phyloP scores from a whole-genome alignment of 2,329 filamentous ascomycete genomes.

The Hypoxylon sp. region DNA sequence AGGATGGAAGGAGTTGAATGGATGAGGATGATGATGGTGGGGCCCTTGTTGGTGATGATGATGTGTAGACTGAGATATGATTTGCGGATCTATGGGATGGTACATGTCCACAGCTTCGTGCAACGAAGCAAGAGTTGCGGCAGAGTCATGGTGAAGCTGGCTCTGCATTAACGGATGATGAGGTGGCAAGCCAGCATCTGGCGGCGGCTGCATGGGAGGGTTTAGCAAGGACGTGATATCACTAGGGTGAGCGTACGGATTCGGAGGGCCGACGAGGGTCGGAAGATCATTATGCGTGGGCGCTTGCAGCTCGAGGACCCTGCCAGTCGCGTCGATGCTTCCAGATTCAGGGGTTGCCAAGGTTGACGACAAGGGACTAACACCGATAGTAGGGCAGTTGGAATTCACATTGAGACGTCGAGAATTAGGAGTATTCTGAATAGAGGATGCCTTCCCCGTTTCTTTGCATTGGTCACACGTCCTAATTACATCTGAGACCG shows the following conservation, averaged over 20 bases:
- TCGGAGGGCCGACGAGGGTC: conserved; percentile 52
- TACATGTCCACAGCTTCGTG: conserved; percentile 58
- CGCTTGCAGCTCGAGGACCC: conserved; percentile 47
- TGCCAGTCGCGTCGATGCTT: conserved; percentile 45
- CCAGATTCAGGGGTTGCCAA: conserved; percentile 34
- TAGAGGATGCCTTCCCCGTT: conserved; percentile 69
- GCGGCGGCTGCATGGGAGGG: conserved; percentile 47
- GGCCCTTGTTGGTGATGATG: conserved; percentile 51
- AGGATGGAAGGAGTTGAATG: conserved; percentile 57
- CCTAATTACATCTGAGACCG: conserved; percentile 92
- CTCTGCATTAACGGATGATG: conserved; percentile 57
- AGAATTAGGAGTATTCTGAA: conserved; percentile 40
- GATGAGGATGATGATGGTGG: conserved; percentile 49
- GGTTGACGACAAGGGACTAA: conserved; percentile 37
- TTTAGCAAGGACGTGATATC: conserved; percentile 65
- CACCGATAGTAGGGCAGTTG: conserved; percentile 15
- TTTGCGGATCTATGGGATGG: conserved; percentile 73
- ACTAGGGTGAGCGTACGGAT: conserved; percentile 64
- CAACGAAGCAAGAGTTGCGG: conserved; percentile 49
- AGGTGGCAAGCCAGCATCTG: conserved; percentile 51
- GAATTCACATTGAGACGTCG: conserved; percentile 46
- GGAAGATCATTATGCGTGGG: conserved; percentile 49
- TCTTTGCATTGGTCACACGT: conserved; percentile 94
- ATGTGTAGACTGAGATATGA: conserved; percentile 63
- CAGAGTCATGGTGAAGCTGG: conserved; percentile 46